Evolutionary conservation across 2,329 filamentous ascomycete genomes (phyloP).

Genomic region (Ceratocystis alfenasii): DNA sequence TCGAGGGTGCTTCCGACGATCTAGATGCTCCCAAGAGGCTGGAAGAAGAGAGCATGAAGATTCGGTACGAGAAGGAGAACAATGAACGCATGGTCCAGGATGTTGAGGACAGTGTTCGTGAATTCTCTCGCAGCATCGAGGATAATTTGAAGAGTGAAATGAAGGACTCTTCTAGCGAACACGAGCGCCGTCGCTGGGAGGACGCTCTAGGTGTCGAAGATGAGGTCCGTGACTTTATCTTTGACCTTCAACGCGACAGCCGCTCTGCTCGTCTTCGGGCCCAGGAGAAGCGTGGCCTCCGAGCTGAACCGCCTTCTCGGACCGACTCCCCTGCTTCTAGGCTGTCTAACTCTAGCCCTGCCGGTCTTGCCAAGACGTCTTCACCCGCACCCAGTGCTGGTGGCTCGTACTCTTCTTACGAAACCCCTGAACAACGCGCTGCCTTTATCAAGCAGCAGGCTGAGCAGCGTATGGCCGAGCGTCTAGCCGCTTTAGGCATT

Average conservation of each 20-base stretch:
- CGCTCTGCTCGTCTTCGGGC: slow-evolving; percentile 57
- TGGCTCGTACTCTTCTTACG: slow-evolving; percentile 67
- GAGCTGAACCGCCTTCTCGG: slow-evolving; percentile 36
- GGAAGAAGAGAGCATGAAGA: slow-evolving; percentile 74
- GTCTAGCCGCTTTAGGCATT: slow-evolving; percentile 83
- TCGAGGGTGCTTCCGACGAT: slow-evolving; percentile 57
- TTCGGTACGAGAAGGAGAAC: slow-evolving; percentile 75
- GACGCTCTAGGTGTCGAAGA: slow-evolving; percentile 93
- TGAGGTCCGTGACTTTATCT: slow-evolving; percentile 95
- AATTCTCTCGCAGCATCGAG: slow-evolving; percentile 75
- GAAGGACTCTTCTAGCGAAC: slow-evolving; percentile 65
- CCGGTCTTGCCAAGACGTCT: slow-evolving; percentile 27
- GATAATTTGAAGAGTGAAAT: slow-evolving; percentile 73
- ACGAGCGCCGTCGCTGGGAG: slow-evolving; percentile 89
- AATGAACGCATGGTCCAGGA: slow-evolving; percentile 95
- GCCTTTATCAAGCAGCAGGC: slow-evolving; percentile 96
- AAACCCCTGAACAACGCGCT: slow-evolving; percentile 83
- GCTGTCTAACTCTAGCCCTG: slow-evolving; percentile 39
- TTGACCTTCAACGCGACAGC: slow-evolving; percentile 80
- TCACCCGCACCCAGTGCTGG: slow-evolving; percentile 39
- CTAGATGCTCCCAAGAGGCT: slow-evolving; percentile 69
- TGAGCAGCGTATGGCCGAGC: slow-evolving; percentile 91
- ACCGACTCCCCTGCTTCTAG: slow-evolving; percentile 38
- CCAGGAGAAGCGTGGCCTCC: slow-evolving; percentile 43
- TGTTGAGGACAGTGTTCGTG: slow-evolving; percentile 88